Base-by-base conservation (phyloP, 1,139 yeast genomes). In the Maudiozyma humilis region DNA sequence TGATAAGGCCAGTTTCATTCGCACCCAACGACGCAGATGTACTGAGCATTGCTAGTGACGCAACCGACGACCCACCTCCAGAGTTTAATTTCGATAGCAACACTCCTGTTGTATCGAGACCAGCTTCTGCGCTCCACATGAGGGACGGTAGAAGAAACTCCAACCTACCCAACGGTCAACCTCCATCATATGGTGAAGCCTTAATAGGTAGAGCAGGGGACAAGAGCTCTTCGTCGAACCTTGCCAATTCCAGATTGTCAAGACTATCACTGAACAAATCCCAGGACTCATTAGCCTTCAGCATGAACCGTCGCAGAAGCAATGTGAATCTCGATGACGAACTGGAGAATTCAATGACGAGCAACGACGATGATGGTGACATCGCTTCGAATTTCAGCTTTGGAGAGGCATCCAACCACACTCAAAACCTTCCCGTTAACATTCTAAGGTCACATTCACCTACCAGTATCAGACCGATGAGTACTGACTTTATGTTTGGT, bases 141-240 rank as follows among this genome's bases (percentile, higher is more conserved):
- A 23, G 27, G 27, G 17, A n/a, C 33, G n/a, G n/a, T 10, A 34
- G 14, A 14, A 36, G 39, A 27, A 25, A 36, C 16, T 31, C 17
- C 13, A 18, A 19, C 13, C 15, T 14, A 14, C 32, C 20, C 14
- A 15, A 31, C 2, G 23, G 17, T 13, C 18, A 25, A 27, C 72
- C 72, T 6, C 72, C 71, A 10, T 45, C 62, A 2, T 68, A 67
- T 48, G 54, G 47, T 13, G 68, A 64, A 10, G 56, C 56, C 18
- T 39, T 62, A 38, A 46, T 51, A 32, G 51, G 52, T 19, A 37
- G 31, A 20, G n/a, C 17, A 13, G 61, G 57, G 34, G 54, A 47
- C 32, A 34, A 36, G n/a, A 36, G 36, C 17, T 23, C 30, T 25
- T 45, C 23, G 13, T 18, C 32, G 25, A 38, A 36, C 17, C 15